These are phyloP conservation scores for Iberis pinnata DNA, from an alignment of 345 rosid species.

Conservation along the genomic window DNA sequence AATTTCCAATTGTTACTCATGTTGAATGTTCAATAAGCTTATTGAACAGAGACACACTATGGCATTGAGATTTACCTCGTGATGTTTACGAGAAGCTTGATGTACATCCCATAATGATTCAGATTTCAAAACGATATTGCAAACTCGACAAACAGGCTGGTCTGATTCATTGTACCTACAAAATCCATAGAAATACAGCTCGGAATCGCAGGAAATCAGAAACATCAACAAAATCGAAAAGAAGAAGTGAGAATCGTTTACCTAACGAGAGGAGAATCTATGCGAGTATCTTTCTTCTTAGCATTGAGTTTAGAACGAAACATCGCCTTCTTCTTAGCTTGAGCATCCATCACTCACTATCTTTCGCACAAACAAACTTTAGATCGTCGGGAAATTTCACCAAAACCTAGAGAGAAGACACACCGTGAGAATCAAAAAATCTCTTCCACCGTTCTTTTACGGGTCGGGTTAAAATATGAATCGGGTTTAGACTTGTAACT, in stretches of 20 bases:
- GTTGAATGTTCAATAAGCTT: neutral
- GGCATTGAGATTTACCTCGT: constrained; percentile 5
- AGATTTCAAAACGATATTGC: constrained; percentile 73
- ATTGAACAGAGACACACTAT: no score
- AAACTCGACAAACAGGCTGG: constrained; percentile 83
- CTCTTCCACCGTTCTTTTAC: neutral
- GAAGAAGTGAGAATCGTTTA: constrained; percentile 14
- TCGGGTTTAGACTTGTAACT: neutral
- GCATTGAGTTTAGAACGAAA: constrained; percentile 85
- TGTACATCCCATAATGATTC: constrained; percentile 87
- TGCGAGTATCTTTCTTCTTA: constrained; percentile 67
- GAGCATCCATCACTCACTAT: constrained; percentile 53
- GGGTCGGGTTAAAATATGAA: neutral
- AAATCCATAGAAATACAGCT: neutral
- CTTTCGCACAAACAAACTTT: neutral
- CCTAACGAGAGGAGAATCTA: constrained; percentile 90
- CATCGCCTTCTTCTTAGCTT: constrained; percentile 69
- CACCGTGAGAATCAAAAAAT: neutral
- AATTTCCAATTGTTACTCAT: no score
- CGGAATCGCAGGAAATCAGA: neutral
- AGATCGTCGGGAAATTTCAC: neutral
- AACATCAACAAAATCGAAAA: neutral
- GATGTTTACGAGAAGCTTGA: constrained; percentile 95
- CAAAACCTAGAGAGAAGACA: neutral
- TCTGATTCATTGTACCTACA: constrained; percentile 81